Evolutionary conservation across 306 rosid genomes (phyloP).

Genomic region (Dalbergia cochinchinensis): DNA sequence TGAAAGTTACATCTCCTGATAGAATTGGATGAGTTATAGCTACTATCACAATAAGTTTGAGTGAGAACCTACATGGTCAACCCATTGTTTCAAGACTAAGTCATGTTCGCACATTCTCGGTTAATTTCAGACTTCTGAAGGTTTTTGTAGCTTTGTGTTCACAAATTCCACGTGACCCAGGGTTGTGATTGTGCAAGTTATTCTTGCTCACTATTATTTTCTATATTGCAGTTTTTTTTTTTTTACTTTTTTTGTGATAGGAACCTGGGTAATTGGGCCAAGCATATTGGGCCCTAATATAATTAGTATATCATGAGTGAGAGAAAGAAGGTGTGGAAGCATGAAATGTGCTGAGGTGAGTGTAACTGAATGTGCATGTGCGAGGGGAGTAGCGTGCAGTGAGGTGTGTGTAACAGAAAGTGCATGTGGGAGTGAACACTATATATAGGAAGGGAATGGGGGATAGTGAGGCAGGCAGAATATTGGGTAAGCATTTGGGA

Average conservation of each 20-base stretch:
- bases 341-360: too few species aligned
- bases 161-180: constrained; percentile 7
- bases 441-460: too few species aligned
- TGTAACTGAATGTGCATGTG: too few species aligned
- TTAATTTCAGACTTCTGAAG: background rate
- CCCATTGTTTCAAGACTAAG: constrained; percentile 22
- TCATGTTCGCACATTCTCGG: background rate
- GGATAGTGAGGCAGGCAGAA: too few species aligned
- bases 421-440: too few species aligned
- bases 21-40: background rate
- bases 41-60: background rate
- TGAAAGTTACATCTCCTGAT: constrained; percentile 10
- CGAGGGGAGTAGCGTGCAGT: too few species aligned
- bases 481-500: too few species aligned
- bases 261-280: too few species aligned
- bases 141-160: constrained; percentile 6
- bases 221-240: background rate
- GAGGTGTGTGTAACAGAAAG: too few species aligned
- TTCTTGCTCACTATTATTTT: constrained; percentile 31
- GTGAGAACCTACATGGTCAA: background rate
- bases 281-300: too few species aligned
- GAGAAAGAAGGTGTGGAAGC: too few species aligned
- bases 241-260: background rate
- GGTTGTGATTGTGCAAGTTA: constrained; percentile 10
- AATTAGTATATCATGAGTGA: too few species aligned